Base-by-base conservation (phyloP, 306 rosid genomes). In the Cucumis melo region DNA sequence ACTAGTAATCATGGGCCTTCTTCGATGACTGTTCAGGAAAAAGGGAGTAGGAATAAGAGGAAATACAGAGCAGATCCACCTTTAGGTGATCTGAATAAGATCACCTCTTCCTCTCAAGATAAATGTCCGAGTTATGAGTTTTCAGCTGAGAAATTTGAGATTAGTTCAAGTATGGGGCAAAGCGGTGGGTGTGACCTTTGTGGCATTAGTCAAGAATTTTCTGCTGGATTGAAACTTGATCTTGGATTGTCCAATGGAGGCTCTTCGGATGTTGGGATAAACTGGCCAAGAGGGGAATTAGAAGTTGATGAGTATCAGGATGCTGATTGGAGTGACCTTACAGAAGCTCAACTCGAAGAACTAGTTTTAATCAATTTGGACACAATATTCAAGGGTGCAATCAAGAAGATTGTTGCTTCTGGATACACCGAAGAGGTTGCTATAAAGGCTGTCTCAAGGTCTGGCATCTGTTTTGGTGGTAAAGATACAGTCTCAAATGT, bases 31-130 rank as follows among this genome's bases (percentile, higher is more conserved):
- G 74, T 86, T 38, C 91, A 88, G 88, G 97, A 93, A 67, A 89
- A 89, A 81, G 96, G 91, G 56, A 91, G 94, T 79, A 84, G 95
- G 82, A 94, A 91, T 82, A 94, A 94, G 88, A 91, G 97, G 86
- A 91, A 94, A 78, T 94, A 87, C 84, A 89, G 97, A 85, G 91
- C 95, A n/a, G 98, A 91, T 87, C 94, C 91, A 17, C 94, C 94
- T 24, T 74, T 80, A 76, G 88, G 86, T 48, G 97, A 88, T 62
- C 78, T 83, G 23, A 87, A 64, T 74, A 88, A 91, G 87, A 80
- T 60, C 50, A 57, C 79, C 50, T 75, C 87, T 75, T 87, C 86
- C 19, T 76, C 88, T 80, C 97, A 81, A 76, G 84, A 78, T 76
- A 97, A 89, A 48, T 87, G 88, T 67, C 51, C 89, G 38, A 80